Evolutionary conservation across 192 early-diverging fungal genomes (phyloP), one percentile per base, ranked within the genome.

Genomic region (Coemansia sp.): DNA sequence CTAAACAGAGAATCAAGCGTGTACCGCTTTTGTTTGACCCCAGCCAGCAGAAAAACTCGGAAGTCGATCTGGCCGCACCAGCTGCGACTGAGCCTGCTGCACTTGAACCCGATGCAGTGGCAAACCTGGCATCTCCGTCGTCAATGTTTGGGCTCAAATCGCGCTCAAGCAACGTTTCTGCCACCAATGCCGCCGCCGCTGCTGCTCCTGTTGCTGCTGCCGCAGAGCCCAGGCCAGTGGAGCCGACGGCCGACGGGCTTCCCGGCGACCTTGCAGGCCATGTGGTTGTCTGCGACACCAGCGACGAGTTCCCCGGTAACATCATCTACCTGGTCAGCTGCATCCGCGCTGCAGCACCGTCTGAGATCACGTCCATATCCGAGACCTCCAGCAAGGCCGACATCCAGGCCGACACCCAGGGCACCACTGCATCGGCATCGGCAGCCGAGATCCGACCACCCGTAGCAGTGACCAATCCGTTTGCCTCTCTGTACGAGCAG

Each of bases 251-350:
- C 29, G 76, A 72, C 45, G 73, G 69, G 14, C 61, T 77, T 64
- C 66, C 69, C 8, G 72, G 65, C 48, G 70, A 78, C 57, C 68
- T 90, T 14, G 12, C 66, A n/a, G 84, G 83, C 34, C 89, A 91
- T 50, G 38, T 91, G 2, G 70, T 91, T 5, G 75, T 89, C 34
- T 90, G 89, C 66, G 79, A 84, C 28, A 83, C 88, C 12, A 83
- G 83, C 50, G 45, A 18, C 40, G 73, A 77, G 51, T 92, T 91
- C 69, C 89, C 88, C 1, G 60, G 68, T 48, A 90, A 90, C 71
- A 73, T 90, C n/a, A 75, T 86, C 14, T 88, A 86, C 72, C 84
- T 92, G 61, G 65, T 92, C 58, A 86, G 83, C 40, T 85, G 89
- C 20, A 73, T 89, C 64, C 87, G 90, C 29, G 84, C 83, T 17